These are phyloP conservation scores for Yamadazyma sp. DNA, from an alignment of 805 yeast genomes.

Conservation along the genomic window DNA sequence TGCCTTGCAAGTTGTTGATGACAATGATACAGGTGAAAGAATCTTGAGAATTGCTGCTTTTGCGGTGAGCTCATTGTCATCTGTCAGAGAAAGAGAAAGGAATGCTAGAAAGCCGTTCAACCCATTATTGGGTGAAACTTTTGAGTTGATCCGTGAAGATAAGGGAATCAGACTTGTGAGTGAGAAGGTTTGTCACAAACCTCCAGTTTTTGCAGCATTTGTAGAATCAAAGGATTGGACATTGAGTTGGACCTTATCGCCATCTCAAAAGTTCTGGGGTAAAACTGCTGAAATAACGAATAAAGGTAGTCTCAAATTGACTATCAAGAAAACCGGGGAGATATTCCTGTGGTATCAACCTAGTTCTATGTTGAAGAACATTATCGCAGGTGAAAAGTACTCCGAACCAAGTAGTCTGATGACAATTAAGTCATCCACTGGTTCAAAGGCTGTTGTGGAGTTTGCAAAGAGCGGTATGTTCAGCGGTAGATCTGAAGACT, in stretches of 20 bases:
- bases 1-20: constrained; percentile 49
- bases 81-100: constrained; percentile 71
- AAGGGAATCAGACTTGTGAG: constrained; percentile 68
- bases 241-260: constrained; percentile 59
- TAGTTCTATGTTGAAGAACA: constrained; percentile 74
- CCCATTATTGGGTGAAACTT: constrained; percentile 92
- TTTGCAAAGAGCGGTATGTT: constrained; percentile 86
- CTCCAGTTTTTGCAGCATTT: constrained; percentile 78
- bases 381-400: constrained; percentile 94
- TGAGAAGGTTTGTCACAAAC: constrained; percentile 88
- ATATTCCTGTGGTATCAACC: constrained; percentile 83
- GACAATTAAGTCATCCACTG: constrained; percentile 66
- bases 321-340: constrained; percentile 62
- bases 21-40: constrained; percentile 50
- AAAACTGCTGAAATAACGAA: constrained; percentile 83
- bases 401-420: constrained; percentile 78
- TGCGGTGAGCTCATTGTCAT: constrained; percentile 73
- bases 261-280: constrained; percentile 92
- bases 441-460: constrained; percentile 65
- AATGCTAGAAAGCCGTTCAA: constrained; percentile 88
- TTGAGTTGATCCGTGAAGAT: constrained; percentile 84
- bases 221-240: constrained; percentile 77
- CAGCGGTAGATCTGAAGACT: constrained; percentile 73
- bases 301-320: constrained; percentile 64
- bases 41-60: constrained; percentile 73